Conservation (phyloP, 2,329 filamentous ascomycete species). For the Blumeriella jaapii region DNA sequence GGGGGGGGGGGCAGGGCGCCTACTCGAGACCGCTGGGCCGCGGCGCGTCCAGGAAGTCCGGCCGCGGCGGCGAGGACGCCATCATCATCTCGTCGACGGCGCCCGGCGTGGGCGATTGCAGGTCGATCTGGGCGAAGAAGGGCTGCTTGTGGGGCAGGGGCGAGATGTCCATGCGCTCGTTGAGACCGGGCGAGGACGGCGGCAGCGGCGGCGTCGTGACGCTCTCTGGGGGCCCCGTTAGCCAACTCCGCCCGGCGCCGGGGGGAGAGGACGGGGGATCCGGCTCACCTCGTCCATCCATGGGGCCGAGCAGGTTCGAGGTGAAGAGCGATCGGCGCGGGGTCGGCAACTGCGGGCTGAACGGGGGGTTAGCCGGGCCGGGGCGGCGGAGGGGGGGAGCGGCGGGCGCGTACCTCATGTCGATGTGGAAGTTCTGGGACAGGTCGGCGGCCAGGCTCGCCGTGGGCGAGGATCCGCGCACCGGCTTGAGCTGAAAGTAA, state of each 20-base stretch:
- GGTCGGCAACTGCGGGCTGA: conserved; percentile 73
- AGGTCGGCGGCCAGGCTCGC: conserved; percentile 86
- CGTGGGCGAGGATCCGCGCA: conserved; percentile 80
- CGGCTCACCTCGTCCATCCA: conserved; percentile 37
- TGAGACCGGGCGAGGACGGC: conserved; percentile 67
- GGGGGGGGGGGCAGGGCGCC: conserved; percentile 28
- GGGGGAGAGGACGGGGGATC: no score
- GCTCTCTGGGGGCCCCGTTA: conserved; percentile 48
- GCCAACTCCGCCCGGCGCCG: no score
- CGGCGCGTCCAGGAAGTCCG: conserved; percentile 36
- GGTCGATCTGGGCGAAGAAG: conserved; percentile 50
- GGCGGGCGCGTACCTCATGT: conserved; percentile 78
- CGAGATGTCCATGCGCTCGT: conserved; percentile 86
- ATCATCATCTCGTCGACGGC: conserved; percentile 37
- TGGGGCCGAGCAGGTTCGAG: conserved; percentile 46
- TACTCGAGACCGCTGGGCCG: conserved; percentile 42
- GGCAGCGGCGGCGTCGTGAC: conserved; percentile 76
- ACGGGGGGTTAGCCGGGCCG: conserved; percentile 6
- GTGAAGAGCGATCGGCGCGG: conserved; percentile 80
- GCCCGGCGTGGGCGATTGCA: conserved; percentile 62
- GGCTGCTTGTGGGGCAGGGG: conserved; percentile 80
- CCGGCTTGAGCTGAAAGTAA: conserved; percentile 71
- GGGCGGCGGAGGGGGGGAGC: conserved; percentile 1
- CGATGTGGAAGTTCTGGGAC: conserved; percentile 93
- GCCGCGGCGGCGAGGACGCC: conserved; percentile 44